Base-by-base conservation (phyloP, 495 filamentous ascomycete genomes). In the Xylaria flabelliformis region DNA sequence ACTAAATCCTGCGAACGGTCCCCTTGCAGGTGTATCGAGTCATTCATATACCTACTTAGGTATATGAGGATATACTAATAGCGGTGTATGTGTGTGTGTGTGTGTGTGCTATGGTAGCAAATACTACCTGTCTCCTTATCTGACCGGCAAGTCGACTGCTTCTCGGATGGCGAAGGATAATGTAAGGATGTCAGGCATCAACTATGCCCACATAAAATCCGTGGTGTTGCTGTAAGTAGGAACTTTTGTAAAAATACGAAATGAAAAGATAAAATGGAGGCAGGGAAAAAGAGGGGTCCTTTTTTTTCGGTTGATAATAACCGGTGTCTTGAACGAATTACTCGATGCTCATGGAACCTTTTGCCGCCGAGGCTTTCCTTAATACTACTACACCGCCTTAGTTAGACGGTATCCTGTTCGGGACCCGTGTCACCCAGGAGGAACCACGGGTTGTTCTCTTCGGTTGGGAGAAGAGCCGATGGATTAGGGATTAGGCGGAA, bases 391-490 rank as follows among this genome's bases (percentile, higher is more conserved):
- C 51, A 55, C 51, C 51, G 51, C 51, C 51, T 24, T 55, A 24
- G 0, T 0, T 56, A 13, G 50, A 26, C 10, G 50, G 24, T 53
- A 51, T 51, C 53, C 53, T 56, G 29, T 55, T 55, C 51, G 26
- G 26, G 24, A 56, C 53, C 53, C 53, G 26, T 56, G 15, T 55
- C 51, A 24, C 51, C 13, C 26, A 4, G 24, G 53, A 29, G 32
- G 39, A 39, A 29, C 34, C 17, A 61, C 19, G 56, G 29, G 15
- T 10, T 21, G 19, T 39, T 6, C 21, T 61, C 56, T 19, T 61
- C 58, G 58, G 34, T n/a, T n/a, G 29, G 55, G 55, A n/a, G 58
- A 61, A 61, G 58, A 9, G 39, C 58, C 58, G 58, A 56, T 56
- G 4, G 17, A 56, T 17, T 26, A 56, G 2, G 26, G 1, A 29